Conservation (phyloP, 2,329 filamentous ascomycete genomes). For the Fusarium oxysporum region DNA sequence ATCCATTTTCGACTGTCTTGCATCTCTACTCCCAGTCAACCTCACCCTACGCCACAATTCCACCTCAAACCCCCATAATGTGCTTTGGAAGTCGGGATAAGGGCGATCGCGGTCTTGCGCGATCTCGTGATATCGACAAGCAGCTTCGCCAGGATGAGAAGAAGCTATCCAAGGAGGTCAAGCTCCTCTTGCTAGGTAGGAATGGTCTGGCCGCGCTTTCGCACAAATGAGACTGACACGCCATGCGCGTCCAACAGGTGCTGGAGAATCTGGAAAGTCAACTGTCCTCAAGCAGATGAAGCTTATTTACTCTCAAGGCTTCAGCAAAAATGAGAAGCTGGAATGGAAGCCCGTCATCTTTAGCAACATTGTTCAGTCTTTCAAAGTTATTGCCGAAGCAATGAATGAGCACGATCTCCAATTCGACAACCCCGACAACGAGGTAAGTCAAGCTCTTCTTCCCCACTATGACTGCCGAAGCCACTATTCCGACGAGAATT, state of each 20-base stretch:
- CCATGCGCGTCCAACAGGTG: conserved; percentile 67
- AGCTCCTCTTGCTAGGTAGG: conserved; percentile 89
- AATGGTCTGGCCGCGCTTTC: not conserved
- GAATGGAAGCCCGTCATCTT: conserved; percentile 97
- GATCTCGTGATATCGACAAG: conserved; percentile 85
- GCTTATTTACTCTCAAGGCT: conserved; percentile 93
- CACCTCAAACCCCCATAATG: conserved; percentile 57
- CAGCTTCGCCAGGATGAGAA: conserved; percentile 89
- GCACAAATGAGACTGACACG: conserved; percentile 23
- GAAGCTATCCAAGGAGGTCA: conserved; percentile 86
- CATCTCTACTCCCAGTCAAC: conserved; percentile 1
- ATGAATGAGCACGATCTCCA: conserved; percentile 87
- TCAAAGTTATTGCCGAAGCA: conserved; percentile 88
- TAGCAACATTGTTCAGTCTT: conserved; percentile 92
- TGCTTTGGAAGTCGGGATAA: conserved; percentile 71
- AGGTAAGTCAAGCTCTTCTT: conserved; percentile 64
- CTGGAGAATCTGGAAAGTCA: conserved; percentile 90
- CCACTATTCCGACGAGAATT: not conserved
- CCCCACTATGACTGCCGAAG: not conserved
- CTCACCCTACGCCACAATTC: conserved; percentile 1
- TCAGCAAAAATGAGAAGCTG: conserved; percentile 87
- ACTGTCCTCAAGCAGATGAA: conserved; percentile 99
- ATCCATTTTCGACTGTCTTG: not conserved
- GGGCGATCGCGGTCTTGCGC: conserved; percentile 61
- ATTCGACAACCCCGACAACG: conserved; percentile 82